A percentile compares a stretch with the other conserved stretches of the same genome.
Conservation (phyloP, 2,329 filamentous ascomycete species). For the Tolypocladium inflatum region DNA sequence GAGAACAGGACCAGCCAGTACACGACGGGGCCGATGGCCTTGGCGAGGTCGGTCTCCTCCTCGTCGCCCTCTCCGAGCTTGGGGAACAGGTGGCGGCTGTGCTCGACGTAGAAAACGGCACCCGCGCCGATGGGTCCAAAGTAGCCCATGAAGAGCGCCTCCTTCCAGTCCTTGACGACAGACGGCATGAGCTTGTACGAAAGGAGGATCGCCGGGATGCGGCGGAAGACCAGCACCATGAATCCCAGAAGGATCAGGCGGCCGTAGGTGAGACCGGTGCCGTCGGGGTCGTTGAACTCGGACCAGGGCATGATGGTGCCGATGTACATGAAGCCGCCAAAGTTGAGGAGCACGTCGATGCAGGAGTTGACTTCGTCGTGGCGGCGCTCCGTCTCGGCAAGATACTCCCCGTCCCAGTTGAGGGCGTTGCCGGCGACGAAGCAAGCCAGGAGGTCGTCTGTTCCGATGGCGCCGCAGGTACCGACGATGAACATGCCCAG, state of each 20-base stretch:
- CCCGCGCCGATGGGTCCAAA: conserved; percentile 73
- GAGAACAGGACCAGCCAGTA: conserved; percentile 28
- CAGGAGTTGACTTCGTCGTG: conserved; percentile 53
- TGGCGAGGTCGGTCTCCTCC: conserved; percentile 24
- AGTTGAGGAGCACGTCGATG: conserved; percentile 49
- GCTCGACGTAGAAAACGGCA: conserved; percentile 63
- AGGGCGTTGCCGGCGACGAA: conserved; percentile 49
- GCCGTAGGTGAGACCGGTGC: conserved; percentile 40
- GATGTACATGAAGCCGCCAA: conserved; percentile 51
- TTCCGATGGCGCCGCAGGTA: conserved; percentile 46
- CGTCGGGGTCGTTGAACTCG: conserved; percentile 41
- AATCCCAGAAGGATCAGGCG: conserved; percentile 42
- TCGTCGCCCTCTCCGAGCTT: conserved; percentile 21
- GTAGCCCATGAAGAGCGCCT: conserved; percentile 53
- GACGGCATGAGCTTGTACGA: conserved; percentile 46
- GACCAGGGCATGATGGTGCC: conserved; percentile 46
- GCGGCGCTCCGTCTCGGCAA: conserved; percentile 42
- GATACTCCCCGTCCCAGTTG: conserved; percentile 54
- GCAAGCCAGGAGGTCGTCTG: conserved; percentile 51
- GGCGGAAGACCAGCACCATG: conserved; percentile 42
- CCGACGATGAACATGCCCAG: conserved; percentile 48
- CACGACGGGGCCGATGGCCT: conserved; percentile 27
- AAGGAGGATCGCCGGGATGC: conserved; percentile 45
- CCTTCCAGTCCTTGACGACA: conserved; percentile 41
- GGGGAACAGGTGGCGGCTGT: conserved; percentile 32